phyloP scores from a whole-genome alignment of 495 filamentous ascomycete species.

The Diplogelasinospora grovesii region DNA sequence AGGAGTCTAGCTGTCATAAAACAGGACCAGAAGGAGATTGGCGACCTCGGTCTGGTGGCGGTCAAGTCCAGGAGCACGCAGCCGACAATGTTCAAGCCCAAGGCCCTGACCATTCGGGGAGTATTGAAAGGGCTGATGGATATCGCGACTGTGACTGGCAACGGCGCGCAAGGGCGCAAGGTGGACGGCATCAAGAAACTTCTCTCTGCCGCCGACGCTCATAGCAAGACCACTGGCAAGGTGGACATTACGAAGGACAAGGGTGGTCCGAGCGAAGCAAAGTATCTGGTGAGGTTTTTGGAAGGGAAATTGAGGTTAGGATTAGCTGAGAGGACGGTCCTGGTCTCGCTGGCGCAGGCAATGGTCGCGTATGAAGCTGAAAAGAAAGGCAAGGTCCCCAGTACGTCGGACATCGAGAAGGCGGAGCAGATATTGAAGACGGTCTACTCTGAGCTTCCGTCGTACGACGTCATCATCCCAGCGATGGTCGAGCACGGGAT shows the following conservation, averaged over 20 bases:
- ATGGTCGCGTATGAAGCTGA: conserved; percentile 74
- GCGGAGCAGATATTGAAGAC: conserved; percentile 81
- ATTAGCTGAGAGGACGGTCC: conserved; percentile 83
- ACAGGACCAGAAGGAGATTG: conserved; percentile 89
- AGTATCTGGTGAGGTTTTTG: conserved; percentile 84
- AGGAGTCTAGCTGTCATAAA: conserved; percentile 83
- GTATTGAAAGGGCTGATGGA: conserved; percentile 84
- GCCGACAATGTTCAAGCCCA: conserved; percentile 95
- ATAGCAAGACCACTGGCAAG: conserved; percentile 56
- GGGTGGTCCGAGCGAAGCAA: conserved; percentile 89
- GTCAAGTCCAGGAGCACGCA: conserved; percentile 92
- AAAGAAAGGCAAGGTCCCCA: conserved; percentile 57
- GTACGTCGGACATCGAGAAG: conserved; percentile 65
- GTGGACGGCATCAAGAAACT: conserved; percentile 93
- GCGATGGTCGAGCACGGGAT: conserved; percentile 82
- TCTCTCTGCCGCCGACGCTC: conserved; percentile 74
- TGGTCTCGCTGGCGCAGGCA: conserved; percentile 83
- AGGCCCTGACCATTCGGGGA: conserved; percentile 75
- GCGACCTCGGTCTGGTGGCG: conserved; percentile 88
- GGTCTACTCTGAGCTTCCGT: conserved; percentile 89
- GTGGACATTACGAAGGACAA: conserved; percentile 89
- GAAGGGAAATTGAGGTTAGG: conserved; percentile 92
- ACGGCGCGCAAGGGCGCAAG: conserved; percentile 84
- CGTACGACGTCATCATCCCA: conserved; percentile 92
- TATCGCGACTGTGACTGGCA: conserved; percentile 80